Percentiles rank a stretch among this genome's conserved stretches.
Conservation (phyloP, 1,284 basidiomycete genomes). For the Thecaphora frezii region DNA sequence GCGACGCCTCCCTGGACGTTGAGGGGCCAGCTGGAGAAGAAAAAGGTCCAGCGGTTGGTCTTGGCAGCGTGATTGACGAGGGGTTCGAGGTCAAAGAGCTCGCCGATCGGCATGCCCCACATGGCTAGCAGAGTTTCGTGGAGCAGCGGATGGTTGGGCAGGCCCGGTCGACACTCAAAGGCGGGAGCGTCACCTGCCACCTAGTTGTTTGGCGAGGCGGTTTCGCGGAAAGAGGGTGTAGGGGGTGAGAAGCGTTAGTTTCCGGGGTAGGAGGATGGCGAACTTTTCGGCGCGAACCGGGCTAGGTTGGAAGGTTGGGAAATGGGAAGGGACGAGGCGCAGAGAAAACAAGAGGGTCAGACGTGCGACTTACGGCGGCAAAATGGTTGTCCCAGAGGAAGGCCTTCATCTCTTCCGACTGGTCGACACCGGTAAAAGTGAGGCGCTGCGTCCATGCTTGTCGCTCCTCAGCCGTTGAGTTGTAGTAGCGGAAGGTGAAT, state of each 20-base stretch:
- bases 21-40: conserved; percentile 60
- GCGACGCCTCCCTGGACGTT: conserved; percentile 61
- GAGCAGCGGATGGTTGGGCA: conserved; percentile 20
- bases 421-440: conserved; percentile 44
- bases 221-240: too few species aligned
- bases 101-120: conserved; percentile 60
- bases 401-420: conserved; percentile 46
- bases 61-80: conserved; percentile 56
- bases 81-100: conserved; percentile 61
- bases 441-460: conserved; percentile 60
- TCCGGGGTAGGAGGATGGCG: too few species aligned
- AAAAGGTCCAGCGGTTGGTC: conserved; percentile 60
- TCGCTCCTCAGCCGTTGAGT: conserved; percentile 63
- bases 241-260: too few species aligned
- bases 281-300: too few species aligned
- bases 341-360: not conserved
- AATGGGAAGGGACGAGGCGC: not conserved
- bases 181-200: conserved; percentile 73
- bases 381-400: conserved; percentile 73
- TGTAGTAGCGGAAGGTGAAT: conserved; percentile 68
- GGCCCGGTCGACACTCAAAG: conserved; percentile 66
- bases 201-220: too few species aligned
- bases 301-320: not conserved
- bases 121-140: conserved; percentile 47
- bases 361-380: conserved; percentile 62